phyloP scores from a whole-genome alignment of 2,329 filamentous ascomycete species.

The Fusarium pseudograminearum region DNA sequence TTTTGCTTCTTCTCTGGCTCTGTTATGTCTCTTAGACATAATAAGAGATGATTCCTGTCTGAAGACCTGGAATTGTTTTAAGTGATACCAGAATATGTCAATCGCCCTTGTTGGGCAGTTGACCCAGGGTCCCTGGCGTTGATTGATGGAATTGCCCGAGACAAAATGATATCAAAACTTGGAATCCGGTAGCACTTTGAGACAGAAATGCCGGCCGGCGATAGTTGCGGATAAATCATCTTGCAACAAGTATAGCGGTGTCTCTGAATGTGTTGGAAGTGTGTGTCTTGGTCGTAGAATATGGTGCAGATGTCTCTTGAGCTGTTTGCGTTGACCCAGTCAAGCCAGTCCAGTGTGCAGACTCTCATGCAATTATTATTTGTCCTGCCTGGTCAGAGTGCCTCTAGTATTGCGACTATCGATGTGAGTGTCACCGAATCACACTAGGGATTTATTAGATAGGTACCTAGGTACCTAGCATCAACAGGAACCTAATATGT shows the following conservation, averaged over 20 bases:
- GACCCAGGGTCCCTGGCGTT: conserved; percentile 13
- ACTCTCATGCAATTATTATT: neutral
- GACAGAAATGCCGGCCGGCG: conserved; percentile 8
- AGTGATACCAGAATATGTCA: conserved; percentile 1
- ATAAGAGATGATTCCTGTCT: conserved; percentile 1
- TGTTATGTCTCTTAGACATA: neutral
- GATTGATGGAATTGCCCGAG: conserved; percentile 25
- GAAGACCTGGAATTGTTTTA: conserved; percentile 29
- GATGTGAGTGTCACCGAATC: neutral
- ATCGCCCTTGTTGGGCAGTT: neutral
- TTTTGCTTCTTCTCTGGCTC: too few relatives aligned
- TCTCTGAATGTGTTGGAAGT: conserved; percentile 14
- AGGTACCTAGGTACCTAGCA: too few relatives aligned
- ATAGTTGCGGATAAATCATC: neutral
- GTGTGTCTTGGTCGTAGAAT: conserved; percentile 23
- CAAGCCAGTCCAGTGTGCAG: neutral
- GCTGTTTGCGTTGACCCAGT: neutral
- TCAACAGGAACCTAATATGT: neutral
- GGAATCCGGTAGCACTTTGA: conserved; percentile 3
- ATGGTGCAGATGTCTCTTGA: conserved; percentile 19
- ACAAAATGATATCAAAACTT: conserved; percentile 20
- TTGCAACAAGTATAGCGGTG: conserved; percentile 5
- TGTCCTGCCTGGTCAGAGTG: neutral
- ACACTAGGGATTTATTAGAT: too few relatives aligned
- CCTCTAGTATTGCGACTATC: neutral